Conservation (phyloP, 2,329 filamentous ascomycete species). For the Gliomastix tumulicola region DNA sequence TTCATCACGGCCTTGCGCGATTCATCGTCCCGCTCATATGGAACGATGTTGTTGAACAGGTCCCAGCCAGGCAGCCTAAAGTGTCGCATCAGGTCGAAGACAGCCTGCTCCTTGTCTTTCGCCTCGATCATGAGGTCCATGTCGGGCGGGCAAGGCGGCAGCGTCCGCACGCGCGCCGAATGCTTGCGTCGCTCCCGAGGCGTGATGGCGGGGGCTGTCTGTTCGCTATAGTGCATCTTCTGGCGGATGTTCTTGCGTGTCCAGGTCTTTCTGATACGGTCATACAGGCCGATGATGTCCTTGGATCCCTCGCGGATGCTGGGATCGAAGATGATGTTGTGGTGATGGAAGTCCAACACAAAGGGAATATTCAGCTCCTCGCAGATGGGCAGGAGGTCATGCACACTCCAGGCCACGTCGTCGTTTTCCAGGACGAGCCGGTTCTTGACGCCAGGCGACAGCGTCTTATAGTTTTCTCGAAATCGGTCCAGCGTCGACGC, state of each 20-base stretch:
- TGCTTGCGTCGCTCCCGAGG: slow-evolving; percentile 77
- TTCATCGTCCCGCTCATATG: slow-evolving; percentile 71
- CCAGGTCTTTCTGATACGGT: slow-evolving; percentile 80
- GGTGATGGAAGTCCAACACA: slow-evolving; percentile 89
- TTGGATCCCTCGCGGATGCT: slow-evolving; percentile 73
- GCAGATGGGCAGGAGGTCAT: slow-evolving; percentile 83
- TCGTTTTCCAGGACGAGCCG: slow-evolving; percentile 90
- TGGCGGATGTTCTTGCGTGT: slow-evolving; percentile 75
- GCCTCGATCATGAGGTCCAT: slow-evolving; percentile 99
- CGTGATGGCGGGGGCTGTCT: slow-evolving; percentile 57
- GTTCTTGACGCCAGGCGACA: slow-evolving; percentile 66
- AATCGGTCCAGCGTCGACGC: slow-evolving; percentile 71
- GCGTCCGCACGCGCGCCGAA: slow-evolving; percentile 65
- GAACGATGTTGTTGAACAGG: slow-evolving; percentile 68
- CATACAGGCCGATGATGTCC: slow-evolving; percentile 69
- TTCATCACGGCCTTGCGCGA: slow-evolving; percentile 37
- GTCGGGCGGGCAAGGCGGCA: slow-evolving; percentile 74
- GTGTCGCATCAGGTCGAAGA: slow-evolving; percentile 86
- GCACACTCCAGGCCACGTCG: slow-evolving; percentile 87
- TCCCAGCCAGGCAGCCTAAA: slow-evolving; percentile 80
- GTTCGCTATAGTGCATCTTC: slow-evolving; percentile 97
- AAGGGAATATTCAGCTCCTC: slow-evolving; percentile 92
- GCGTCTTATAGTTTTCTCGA: slow-evolving; percentile 60
- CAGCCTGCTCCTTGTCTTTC: slow-evolving; percentile 95
- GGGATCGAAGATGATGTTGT: slow-evolving; percentile 85